These are phyloP conservation scores for Candida albicans DNA, from an alignment of 1,139 yeast genomes.

Conservation along the genomic window DNA sequence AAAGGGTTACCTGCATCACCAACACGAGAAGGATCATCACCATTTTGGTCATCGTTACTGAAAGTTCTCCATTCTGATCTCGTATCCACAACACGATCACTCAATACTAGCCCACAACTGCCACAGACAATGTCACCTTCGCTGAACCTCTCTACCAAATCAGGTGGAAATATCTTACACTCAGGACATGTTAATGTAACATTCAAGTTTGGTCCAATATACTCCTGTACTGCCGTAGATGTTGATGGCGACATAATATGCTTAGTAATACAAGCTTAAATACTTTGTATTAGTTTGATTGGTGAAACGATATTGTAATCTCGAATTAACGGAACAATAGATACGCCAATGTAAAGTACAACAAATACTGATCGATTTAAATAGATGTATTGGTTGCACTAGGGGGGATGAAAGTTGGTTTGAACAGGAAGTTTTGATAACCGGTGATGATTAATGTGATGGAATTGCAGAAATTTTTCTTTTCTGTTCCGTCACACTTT, in stretches of 20 bases:
- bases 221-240: conserved; percentile 23
- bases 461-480: no score
- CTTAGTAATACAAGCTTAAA: no score
- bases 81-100: conserved; percentile 91
- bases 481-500: no score
- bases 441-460: no score
- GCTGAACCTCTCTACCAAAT: conserved; percentile 88
- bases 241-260: conserved; percentile 10
- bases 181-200: conserved; percentile 94
- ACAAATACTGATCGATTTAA: no score
- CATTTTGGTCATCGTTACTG: conserved; percentile 94
- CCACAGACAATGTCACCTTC: conserved; percentile 99
- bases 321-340: conserved; percentile 18
- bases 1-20: conserved; percentile 98
- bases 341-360: not conserved
- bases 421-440: no score
- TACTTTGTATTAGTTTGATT: not conserved
- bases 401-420: no score
- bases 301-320: conserved; percentile 13
- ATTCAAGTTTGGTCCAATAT: conserved; percentile 71
- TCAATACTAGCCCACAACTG: conserved; percentile 88
- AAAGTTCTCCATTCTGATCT: conserved; percentile 99
- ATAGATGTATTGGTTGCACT: no score
- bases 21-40: conserved; percentile 98
- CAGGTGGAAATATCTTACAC: conserved; percentile 94